phyloP scores from a whole-genome alignment of 331 rosid genomes.

The Malus hybrid region DNA sequence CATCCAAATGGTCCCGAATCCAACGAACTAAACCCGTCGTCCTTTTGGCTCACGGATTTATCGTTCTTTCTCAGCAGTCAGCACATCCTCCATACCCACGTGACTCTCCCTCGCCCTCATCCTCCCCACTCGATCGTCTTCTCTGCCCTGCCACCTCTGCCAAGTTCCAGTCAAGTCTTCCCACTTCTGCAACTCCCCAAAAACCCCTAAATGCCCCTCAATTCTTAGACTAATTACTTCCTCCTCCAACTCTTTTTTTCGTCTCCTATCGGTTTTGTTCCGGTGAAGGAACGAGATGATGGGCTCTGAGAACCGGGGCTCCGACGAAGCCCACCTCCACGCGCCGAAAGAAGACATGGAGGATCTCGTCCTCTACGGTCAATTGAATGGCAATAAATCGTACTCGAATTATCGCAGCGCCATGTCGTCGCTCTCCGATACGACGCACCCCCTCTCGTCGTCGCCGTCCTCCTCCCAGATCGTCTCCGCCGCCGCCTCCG shows the following conservation, averaged over 20 bases:
- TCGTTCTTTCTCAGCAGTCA: too few relatives aligned
- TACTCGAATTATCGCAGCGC: constrained; percentile 68
- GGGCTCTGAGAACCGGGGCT: constrained; percentile 62
- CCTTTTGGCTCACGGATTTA: background rate
- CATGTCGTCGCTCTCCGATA: constrained; percentile 55
- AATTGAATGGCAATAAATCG: constrained; percentile 33
- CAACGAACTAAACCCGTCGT: constrained; percentile 1
- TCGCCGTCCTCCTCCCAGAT: constrained; percentile 12
- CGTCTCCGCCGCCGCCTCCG: constrained; percentile 12
- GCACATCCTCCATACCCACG: background rate
- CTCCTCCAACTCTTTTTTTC: background rate
- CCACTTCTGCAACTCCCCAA: constrained; percentile 7
- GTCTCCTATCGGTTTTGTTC: background rate
- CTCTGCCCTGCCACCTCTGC: background rate
- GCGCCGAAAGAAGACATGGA: constrained; percentile 53
- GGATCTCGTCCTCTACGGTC: constrained; percentile 48
- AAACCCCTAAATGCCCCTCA: constrained; percentile 3
- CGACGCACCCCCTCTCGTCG: constrained; percentile 49
- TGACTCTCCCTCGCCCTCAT: background rate
- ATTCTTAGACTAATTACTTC: background rate
- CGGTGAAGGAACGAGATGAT: constrained; percentile 43
- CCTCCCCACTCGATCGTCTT: too few relatives aligned
- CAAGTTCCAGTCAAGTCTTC: background rate
- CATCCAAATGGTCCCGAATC: background rate
- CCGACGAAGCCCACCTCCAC: constrained; percentile 39